Conservation (phyloP, 257 asterid genomes). For the Solanum bulbocastanum region DNA sequence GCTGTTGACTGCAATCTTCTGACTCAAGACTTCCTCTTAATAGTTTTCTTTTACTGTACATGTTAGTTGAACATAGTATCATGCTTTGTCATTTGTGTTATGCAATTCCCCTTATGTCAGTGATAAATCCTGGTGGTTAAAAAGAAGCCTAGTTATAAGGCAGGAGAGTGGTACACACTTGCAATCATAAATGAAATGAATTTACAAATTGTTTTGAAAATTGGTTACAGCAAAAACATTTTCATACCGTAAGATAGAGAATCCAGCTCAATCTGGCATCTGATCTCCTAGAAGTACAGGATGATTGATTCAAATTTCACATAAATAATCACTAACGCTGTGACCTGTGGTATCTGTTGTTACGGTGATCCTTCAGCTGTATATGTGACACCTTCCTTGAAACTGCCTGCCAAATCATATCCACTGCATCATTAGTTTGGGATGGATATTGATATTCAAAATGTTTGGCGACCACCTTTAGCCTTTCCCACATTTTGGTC, state of each 20-base stretch:
- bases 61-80: background rate
- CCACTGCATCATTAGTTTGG: slow-evolving; percentile 58
- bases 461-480: slow-evolving; percentile 33
- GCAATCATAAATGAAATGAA: background rate
- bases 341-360: slow-evolving; percentile 48
- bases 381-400: slow-evolving; percentile 32
- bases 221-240: background rate
- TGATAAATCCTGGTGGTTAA: background rate
- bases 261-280: background rate
- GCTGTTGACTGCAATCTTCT: background rate
- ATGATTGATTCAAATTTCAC: background rate
- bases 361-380: slow-evolving; percentile 33
- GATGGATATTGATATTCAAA: slow-evolving; percentile 69
- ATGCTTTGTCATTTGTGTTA: background rate
- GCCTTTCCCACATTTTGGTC: slow-evolving; percentile 68
- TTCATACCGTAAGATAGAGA: background rate
- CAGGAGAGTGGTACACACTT: background rate
- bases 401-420: slow-evolving; percentile 86
- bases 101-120: background rate
- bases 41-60: background rate
- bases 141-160: background rate
- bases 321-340: background rate
- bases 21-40: background rate
- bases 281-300: background rate
- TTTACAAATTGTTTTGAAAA: background rate